A percentile compares a stretch with the other conserved stretches of the same genome.
Conservation (phyloP, 75 land plant species). For the Azolla pinnata region DNA sequence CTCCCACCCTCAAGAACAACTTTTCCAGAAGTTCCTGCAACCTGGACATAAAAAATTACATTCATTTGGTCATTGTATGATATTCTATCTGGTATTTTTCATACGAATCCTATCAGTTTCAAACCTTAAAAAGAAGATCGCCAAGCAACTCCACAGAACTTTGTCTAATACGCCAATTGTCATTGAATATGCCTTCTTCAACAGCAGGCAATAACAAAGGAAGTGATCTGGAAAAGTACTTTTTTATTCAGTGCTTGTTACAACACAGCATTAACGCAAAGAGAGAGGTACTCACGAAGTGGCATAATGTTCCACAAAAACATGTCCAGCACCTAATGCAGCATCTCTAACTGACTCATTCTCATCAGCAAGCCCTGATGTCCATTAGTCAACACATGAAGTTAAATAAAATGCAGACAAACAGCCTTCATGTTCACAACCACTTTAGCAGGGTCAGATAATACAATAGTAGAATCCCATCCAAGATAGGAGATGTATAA, state of each 20-base stretch:
- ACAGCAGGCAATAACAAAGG: conserved; percentile 95
- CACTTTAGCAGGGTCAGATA: too few relatives aligned
- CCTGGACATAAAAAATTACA: conserved; percentile 37
- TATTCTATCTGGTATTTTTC: too few relatives aligned
- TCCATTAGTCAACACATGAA: too few relatives aligned
- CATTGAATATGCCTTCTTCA: conserved; percentile 97
- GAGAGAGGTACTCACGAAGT: conserved; percentile 42
- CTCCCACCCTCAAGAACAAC: conserved; percentile 97
- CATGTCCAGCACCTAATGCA: conserved; percentile 96
- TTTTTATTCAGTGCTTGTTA: too few relatives aligned
- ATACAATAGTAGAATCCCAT: too few relatives aligned
- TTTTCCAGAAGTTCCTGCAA: conserved; percentile 98
- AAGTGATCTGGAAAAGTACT: conserved; percentile 65
- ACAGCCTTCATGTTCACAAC: too few relatives aligned
- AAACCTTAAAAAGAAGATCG: conserved; percentile 93
- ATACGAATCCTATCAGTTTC: too few relatives aligned
- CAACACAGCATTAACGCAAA: too few relatives aligned
- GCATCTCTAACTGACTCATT: conserved; percentile 99
- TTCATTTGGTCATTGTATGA: not conserved
- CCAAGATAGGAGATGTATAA: too few relatives aligned
- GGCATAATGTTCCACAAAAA: conserved; percentile 97
- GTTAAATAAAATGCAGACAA: too few relatives aligned
- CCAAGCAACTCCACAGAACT: conserved; percentile 96
- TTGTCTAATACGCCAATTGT: conserved; percentile 97
- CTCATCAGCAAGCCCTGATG: conserved; percentile 97